Evolutionary conservation across 148 eudicot species (phyloP).

Genomic region (Rhododendron ferrugineum): DNA sequence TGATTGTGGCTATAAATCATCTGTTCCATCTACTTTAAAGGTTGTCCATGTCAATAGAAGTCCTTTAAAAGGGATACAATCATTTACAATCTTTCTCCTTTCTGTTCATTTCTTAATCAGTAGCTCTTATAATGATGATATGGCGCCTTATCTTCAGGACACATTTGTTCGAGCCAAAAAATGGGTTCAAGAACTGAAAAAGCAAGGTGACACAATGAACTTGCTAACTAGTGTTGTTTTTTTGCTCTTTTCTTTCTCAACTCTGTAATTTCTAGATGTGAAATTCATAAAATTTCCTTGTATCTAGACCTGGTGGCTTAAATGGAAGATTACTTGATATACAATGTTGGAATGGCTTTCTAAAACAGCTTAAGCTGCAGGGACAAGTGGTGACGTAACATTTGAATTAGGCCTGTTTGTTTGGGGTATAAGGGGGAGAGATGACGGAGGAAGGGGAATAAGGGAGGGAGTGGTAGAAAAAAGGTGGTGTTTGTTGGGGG

Average conservation of each 20-base stretch:
- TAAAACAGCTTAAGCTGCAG: background rate
- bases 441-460: too few relatives aligned
- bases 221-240: background rate
- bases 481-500: background rate
- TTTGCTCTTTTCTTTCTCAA: conserved; percentile 2
- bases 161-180: conserved; percentile 41
- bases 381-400: background rate
- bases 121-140: background rate
- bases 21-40: background rate
- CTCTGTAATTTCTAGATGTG: background rate
- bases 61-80: background rate
- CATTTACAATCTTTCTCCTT: background rate
- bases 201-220: conserved; percentile 28
- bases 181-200: conserved; percentile 47
- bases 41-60: background rate
- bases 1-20: background rate
- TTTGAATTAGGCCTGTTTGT: background rate
- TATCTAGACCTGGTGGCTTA: background rate
- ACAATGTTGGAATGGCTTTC: background rate
- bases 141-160: conserved; percentile 25
- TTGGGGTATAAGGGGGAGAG: too few relatives aligned
- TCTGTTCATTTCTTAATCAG: background rate
- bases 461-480: too few relatives aligned
- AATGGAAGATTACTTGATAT: background rate
- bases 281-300: background rate